Base-by-base conservation (phyloP, 768 basidiomycete species). In the Kwoniella europaea region DNA sequence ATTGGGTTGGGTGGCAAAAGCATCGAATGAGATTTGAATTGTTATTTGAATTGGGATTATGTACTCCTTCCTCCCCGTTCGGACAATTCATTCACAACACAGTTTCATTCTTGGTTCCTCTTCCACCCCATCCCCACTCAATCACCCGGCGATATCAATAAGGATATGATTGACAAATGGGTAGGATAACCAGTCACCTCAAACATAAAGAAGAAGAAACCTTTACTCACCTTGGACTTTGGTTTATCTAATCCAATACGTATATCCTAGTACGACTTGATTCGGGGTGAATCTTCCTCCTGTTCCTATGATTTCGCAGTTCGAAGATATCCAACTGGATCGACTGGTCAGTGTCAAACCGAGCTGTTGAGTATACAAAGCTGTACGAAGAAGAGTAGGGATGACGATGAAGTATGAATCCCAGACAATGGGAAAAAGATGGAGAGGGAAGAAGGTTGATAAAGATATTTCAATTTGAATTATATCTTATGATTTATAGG, bases 21-120 rank as follows among this genome's bases (percentile, higher is more conserved):
- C 10, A 20, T 20, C 20, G 22, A 22, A 55, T 55, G 24, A 55
- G 35, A 35, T 35, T 35, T 6, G 35, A 35, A 6, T 35, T 9
- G 7, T 4, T 6, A 35, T 35, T 50, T 10, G 12, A 10, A 50
- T 15, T 50, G 12, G 54, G 54, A 55, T 24, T 55, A 55, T 55
- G 54, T 55, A 55, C 54, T 55, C n/a, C 54, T 55, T 24, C 54
- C 54, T 12, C 20, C n/a, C 54, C 24, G 16, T 18, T 55, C 54
- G 54, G 54, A 24, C 20, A 55, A 20, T 55, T 20, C 10, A 55
- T 55, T 12, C n/a, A 1, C 7, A 18, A n/a, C 54, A 55, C 15
- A 55, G 54, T 55, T 55, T 55, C 54, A 55, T 24, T 15, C 54
- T 24, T 46, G 13, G 44, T 46, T 13, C 44, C 16, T 46, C 44